Base-by-base conservation (phyloP, 495 filamentous ascomycete genomes). In the Penicillium pancosmium region DNA sequence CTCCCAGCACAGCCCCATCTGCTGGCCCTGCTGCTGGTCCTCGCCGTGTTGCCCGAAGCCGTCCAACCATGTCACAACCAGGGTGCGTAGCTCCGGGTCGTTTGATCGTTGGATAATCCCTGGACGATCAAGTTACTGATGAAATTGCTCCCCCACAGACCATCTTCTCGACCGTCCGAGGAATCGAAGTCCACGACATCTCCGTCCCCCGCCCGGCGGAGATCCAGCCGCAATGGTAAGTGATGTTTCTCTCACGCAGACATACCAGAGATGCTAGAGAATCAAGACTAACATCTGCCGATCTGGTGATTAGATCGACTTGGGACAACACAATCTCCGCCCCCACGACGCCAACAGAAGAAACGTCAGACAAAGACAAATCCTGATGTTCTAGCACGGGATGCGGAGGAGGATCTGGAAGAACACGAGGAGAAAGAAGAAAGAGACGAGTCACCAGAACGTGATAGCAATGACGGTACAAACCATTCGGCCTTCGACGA, bases 41-140 rank as follows among this genome's bases (percentile, higher is more conserved):
- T 57, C 85, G 86, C 55, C 86, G 83, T 65, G 80, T 73, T 82
- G 84, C 75, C 77, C 83, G 69, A 86, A 89, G 76, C 77, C 81
- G 70, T 69, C 85, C 81, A 75, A 82, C 80, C 68, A 94, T 93
- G 92, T 92, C 92, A 76, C 90, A 88, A 79, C 84, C 89, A 70
- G 87, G 85, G 91, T 94, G 77, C 55, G 84, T 78, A 41, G 10
- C 27, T 23, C 13, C 10, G 9, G 41, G 25, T 34, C 11, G 2
- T 19, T 40, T 1, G 41, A 36, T 34, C n/a, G 2, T 19, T 40
- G 2, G 48, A 35, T 31, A 18, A 38, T 48, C 36, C 27, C 6
- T 38, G 36, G 4, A 44, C 15, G 4, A 44, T 40, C 12, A 40
- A 12, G 36, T 40, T 12, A 40, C 36, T 40, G 36, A 40, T 40